Evolutionary conservation across 495 filamentous ascomycete genomes (phyloP), one percentile per base, ranked within the genome.

Genomic region (Penicillium pulvis): DNA sequence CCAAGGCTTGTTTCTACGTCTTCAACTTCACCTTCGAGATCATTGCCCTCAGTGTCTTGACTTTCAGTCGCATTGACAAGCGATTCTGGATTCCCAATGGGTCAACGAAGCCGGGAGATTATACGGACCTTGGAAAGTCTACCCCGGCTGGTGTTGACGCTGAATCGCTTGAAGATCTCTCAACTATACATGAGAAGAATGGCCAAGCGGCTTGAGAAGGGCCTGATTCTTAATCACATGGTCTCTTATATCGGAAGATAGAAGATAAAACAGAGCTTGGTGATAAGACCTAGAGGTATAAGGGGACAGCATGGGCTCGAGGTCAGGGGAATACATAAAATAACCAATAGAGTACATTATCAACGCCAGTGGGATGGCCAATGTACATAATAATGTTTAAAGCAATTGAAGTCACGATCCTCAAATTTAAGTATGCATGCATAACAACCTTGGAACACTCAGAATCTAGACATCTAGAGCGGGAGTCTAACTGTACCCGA

Each of bases 11-110:
- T 63, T 96, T 94, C 73, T 97, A 92, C 72, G 66, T 85, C 62
- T 92, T 96, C 77, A 85, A 87, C 67, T 92, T 92, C 60, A 75
- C 71, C 1, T 75, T 91, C 12, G 93, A 97, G 71, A 70, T 91
- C 26, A 20, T 86, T 4, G 83, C 93, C 12, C 81, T 93, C 2
- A 72, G 72, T 9, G 60, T 86, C 4, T 93, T 89, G 68, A 79
- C 85, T 2, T 60, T 89, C 6, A 74, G 75, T 4, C 79, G 91
- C 23, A 82, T 93, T 33, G 92, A 97, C 62, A 77, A 78, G 57
- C 81, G 87, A 6, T 96, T 96, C 69, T 76, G 83, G 58, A 76
- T 96, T 55, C 73, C 75, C 2, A 62, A 75, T 58, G 75, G 73
- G 3, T 41, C 39, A 16, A 41, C 39, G 5, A 16, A 41, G 39